These are phyloP conservation scores for Calonectria leucothoes DNA, from an alignment of 2,329 filamentous ascomycete species.

Conservation along the genomic window DNA sequence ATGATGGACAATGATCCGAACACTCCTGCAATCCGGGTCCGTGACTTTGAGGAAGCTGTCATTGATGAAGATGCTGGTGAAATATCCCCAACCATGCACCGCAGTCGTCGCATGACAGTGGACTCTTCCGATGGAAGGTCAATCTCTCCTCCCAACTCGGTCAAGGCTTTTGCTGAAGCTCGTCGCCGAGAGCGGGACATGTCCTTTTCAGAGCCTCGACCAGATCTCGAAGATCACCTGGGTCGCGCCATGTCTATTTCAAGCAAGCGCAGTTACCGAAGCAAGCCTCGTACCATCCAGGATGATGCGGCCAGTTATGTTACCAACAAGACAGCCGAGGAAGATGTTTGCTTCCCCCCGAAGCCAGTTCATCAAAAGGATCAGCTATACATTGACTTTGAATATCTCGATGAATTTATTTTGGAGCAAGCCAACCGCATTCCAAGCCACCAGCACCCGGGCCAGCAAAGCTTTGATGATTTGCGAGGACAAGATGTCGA, in stretches of 20 bases:
- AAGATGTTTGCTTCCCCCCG: conserved; percentile 91
- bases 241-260: conserved; percentile 78
- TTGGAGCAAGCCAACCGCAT: conserved; percentile 63
- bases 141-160: conserved; percentile 91
- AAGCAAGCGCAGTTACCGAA: conserved; percentile 70
- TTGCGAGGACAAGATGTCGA: conserved; percentile 43
- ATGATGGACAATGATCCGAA: conserved; percentile 55
- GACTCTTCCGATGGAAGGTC: conserved; percentile 73
- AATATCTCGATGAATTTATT: conserved; percentile 93
- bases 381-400: conserved; percentile 88
- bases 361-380: conserved; percentile 74
- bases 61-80: conserved; percentile 77
- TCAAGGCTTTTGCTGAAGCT: conserved; percentile 95
- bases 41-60: conserved; percentile 90
- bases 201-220: conserved; percentile 63
- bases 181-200: conserved; percentile 83
- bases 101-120: conserved; percentile 67
- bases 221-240: conserved; percentile 60
- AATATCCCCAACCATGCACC: conserved; percentile 55
- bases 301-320: conserved; percentile 71
- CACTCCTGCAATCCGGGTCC: conserved; percentile 61
- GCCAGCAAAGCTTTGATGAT: conserved; percentile 48
- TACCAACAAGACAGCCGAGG: conserved; percentile 79
- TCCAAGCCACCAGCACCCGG: conserved; percentile 62
- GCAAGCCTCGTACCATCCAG: conserved; percentile 69